Conservation (phyloP, 1,284 basidiomycete genomes). For the Singerocomus rubriflavus region DNA sequence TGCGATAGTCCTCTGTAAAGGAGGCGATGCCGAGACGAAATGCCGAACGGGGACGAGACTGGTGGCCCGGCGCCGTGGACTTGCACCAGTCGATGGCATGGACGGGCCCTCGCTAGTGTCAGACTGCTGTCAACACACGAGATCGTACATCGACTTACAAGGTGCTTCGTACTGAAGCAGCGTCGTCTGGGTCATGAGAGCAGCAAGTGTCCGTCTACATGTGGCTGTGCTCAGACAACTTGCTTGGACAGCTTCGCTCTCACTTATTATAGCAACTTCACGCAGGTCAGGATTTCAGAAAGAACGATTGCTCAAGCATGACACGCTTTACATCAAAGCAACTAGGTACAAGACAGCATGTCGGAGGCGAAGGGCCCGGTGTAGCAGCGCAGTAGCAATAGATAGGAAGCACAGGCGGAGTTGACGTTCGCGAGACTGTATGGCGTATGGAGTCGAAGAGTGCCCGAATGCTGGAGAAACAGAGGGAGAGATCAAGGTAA, state of each 20-base stretch:
- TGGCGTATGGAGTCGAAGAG: conserved; percentile 20
- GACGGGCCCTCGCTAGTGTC: conserved; percentile 63
- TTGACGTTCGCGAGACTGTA: conserved; percentile 16
- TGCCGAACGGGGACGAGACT: conserved; percentile 68
- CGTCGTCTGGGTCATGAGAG: conserved; percentile 58
- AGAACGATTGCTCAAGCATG: conserved; percentile 12
- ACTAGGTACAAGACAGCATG: conserved; percentile 33
- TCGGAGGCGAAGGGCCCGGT: conserved; percentile 20
- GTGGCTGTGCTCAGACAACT: conserved; percentile 27
- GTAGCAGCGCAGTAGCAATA: conserved; percentile 20
- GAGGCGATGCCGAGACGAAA: conserved; percentile 80
- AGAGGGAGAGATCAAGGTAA: conserved; percentile 14
- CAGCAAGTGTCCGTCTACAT: conserved; percentile 6
- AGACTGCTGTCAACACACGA: conserved; percentile 7
- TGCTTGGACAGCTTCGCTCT: conserved; percentile 1
- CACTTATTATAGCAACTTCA: not conserved
- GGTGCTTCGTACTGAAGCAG: conserved; percentile 72
- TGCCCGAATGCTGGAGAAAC: conserved; percentile 12
- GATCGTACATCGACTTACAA: conserved; percentile 47
- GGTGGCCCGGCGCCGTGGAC: conserved; percentile 68
- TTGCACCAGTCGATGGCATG: conserved; percentile 86
- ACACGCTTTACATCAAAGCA: conserved; percentile 30
- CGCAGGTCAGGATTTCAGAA: not conserved
- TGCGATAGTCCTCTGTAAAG: conserved; percentile 75
- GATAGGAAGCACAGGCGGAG: conserved; percentile 19